phyloP scores from a whole-genome alignment of 2,329 filamentous ascomycete species.

The Cylindrodendrum hubeiense region DNA sequence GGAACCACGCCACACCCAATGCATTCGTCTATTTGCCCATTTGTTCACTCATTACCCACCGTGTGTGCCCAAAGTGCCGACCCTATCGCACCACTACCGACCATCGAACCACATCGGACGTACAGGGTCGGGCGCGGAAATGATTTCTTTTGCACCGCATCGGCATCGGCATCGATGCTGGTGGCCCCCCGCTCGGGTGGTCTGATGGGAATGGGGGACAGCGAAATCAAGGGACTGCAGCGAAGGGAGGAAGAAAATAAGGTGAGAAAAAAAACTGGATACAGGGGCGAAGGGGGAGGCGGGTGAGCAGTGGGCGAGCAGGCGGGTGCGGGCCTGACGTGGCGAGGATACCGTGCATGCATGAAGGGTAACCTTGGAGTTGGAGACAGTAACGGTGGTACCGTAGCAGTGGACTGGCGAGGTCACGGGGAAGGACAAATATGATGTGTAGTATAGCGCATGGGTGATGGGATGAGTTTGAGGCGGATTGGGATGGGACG shows the following conservation, averaged over 20 bases:
- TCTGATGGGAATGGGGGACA: background rate
- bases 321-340: constrained; percentile 12
- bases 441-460: constrained; percentile 24
- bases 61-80: background rate
- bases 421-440: constrained; percentile 6
- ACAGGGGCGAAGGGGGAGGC: background rate
- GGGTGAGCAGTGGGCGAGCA: too few relatives aligned
- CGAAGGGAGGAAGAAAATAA: background rate
- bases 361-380: constrained; percentile 7
- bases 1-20: background rate
- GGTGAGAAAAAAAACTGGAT: background rate
- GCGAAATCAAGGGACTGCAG: background rate
- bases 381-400: background rate
- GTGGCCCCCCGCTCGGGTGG: background rate
- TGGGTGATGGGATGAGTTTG: constrained; percentile 8
- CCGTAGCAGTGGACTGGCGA: too few relatives aligned
- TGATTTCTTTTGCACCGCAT: too few relatives aligned
- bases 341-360: background rate
- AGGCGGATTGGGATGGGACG: background rate
- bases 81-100: background rate
- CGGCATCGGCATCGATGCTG: background rate
- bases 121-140: too few relatives aligned
- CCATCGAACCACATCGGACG: background rate
- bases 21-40: background rate
- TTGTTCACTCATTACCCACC: too few relatives aligned